These are phyloP conservation scores for Basidiobolus heterosporus DNA, from an alignment of 371 early-diverging fungal species.

Conservation along the genomic window DNA sequence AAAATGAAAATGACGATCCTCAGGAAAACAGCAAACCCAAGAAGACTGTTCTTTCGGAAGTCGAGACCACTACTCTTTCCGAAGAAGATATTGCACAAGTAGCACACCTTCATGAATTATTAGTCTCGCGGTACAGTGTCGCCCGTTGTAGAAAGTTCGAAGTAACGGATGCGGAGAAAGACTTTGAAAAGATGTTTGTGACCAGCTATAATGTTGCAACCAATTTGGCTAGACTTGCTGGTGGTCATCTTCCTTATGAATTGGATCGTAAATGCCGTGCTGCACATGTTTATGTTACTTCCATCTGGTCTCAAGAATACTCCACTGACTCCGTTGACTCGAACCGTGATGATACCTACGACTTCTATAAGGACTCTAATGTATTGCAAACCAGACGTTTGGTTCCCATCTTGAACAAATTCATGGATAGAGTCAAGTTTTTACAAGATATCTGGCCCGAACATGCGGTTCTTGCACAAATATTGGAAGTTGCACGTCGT, in stretches of 20 bases:
- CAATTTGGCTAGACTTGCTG: too few species aligned
- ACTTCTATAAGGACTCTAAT: constrained; percentile 80
- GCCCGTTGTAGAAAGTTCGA: too few species aligned
- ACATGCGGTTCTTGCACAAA: constrained; percentile 65
- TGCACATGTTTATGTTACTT: too few species aligned
- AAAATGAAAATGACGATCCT: neutral
- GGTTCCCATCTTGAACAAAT: constrained; percentile 37
- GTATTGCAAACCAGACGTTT: constrained; percentile 51
- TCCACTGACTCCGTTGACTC: constrained; percentile 1
- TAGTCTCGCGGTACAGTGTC: too few species aligned
- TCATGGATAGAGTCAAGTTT: constrained; percentile 39
- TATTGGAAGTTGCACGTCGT: constrained; percentile 46
- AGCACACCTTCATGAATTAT: too few species aligned
- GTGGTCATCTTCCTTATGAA: too few species aligned
- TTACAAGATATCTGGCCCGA: constrained; percentile 77
- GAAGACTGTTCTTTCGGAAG: neutral
- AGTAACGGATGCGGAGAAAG: too few species aligned
- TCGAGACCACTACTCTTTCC: too few species aligned
- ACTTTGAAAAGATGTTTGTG: too few species aligned
- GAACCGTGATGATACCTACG: constrained; percentile 17
- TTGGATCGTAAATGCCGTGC: too few species aligned
- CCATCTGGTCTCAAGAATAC: neutral
- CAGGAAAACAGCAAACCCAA: neutral
- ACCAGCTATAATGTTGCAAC: too few species aligned
- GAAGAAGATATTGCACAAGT: too few species aligned